phyloP scores from a whole-genome alignment of 176 grass and related monocot species.

The Avena eriantha region DNA sequence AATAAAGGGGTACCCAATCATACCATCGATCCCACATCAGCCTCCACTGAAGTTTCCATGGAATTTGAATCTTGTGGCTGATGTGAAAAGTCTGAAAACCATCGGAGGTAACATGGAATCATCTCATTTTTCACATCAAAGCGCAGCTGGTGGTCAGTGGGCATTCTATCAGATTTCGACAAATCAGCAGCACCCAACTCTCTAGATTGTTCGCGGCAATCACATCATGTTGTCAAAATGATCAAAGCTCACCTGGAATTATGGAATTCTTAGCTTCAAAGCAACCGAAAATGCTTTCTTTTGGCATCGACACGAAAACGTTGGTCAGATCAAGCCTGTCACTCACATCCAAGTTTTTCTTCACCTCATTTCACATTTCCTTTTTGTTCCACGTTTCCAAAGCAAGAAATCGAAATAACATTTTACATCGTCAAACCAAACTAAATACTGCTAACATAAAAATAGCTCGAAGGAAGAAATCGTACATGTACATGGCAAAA shows the following conservation, averaged over 20 bases:
- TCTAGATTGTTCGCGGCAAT: slow-evolving; percentile 40
- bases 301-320: background rate
- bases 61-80: background rate
- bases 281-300: slow-evolving; percentile 50
- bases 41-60: background rate
- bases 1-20: background rate
- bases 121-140: background rate
- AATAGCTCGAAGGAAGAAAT: background rate
- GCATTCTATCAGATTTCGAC: slow-evolving; percentile 20
- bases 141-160: background rate
- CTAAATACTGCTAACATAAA: background rate
- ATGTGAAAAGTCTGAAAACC: background rate
- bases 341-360: background rate
- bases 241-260: slow-evolving; percentile 6
- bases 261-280: slow-evolving; percentile 50
- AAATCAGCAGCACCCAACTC: slow-evolving; percentile 17
- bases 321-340: background rate
- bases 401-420: background rate
- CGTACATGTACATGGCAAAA: background rate
- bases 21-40: background rate
- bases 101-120: slow-evolving; percentile 23
- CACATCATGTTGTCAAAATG: slow-evolving; percentile 9
- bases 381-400: background rate
- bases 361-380: background rate
- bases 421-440: background rate